Conservation (phyloP, 1,284 basidiomycete genomes). For the Takashimella koratensis region DNA sequence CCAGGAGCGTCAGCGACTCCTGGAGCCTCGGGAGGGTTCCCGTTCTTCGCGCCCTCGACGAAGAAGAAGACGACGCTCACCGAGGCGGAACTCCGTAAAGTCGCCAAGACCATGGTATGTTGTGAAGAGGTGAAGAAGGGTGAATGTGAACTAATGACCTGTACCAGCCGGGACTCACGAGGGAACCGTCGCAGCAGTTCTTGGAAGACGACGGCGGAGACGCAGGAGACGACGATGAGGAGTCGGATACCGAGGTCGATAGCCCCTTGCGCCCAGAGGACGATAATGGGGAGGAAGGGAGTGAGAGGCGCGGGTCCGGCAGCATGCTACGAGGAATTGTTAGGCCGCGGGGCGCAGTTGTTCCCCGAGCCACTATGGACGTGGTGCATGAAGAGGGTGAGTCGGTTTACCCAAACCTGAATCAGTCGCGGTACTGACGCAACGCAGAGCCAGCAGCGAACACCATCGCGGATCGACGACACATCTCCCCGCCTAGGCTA, state of each 20-base stretch:
- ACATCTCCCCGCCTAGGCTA: not conserved
- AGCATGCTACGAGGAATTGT: not conserved
- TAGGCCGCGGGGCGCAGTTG: not conserved
- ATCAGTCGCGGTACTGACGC: not conserved
- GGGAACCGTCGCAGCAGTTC: not conserved
- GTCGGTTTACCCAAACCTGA: not conserved
- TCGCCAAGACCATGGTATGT: slow-evolving; percentile 45
- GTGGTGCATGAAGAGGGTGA: not conserved
- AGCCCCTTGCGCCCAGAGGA: not conserved
- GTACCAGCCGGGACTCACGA: slow-evolving; percentile 33
- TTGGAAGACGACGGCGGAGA: slow-evolving; percentile 36
- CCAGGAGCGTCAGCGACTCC: slow-evolving; percentile 7
- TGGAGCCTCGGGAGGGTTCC: slow-evolving; percentile 21
- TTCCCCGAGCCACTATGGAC: not conserved
- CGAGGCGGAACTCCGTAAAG: slow-evolving; percentile 41
- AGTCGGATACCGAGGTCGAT: slow-evolving; percentile 11
- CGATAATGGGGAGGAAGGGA: not conserved
- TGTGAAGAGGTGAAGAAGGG: too few species aligned
- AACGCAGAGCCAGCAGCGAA: not conserved
- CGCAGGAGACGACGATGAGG: slow-evolving; percentile 17
- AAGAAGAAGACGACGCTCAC: slow-evolving; percentile 24
- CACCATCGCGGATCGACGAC: not conserved
- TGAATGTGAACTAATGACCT: too few species aligned
- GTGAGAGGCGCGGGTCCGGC: not conserved
- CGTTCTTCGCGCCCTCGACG: slow-evolving; percentile 16